Evolutionary conservation across 2,329 filamentous ascomycete genomes (phyloP), one percentile per base, ranked within the genome.

Genomic region (Biscogniauxia sp.): DNA sequence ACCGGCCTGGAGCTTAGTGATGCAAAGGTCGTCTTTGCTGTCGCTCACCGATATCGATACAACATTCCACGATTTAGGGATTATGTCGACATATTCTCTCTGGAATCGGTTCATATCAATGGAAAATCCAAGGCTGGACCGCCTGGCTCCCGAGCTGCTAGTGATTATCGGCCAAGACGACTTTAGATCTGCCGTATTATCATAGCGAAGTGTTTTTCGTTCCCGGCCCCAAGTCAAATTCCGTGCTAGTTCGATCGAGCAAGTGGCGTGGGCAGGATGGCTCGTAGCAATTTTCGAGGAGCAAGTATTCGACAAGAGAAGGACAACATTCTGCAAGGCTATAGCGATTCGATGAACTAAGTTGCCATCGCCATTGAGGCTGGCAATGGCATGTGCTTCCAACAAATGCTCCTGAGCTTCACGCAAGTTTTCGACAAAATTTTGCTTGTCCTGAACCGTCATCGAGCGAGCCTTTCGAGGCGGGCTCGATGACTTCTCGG

Each of bases 31-130:
- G 58, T 92, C 90, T 49, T 83, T 85, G 66, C 88, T 89, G 57
- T 96, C 91, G 70, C 90, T 95, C 17, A 99, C 77, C 0, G 90
- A 90, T 52, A 99, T 79, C 0, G 93, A 98, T 9, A 99, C 80
- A 1, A 93, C 90, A 53, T 88, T 92, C 95, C 95, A 99, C 6
- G 83, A 81, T 49, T 81, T 77, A 0, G 95, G 96, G 5, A 99
- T 87, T 55, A 94, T 89, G 70, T 97, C 91, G 55, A 97, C 83
- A 68, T 93, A 97, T 53, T 93, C 85, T 64, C 84, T 82, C 72
- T 94, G 90, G 69, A 97, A 96, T 25, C 81, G 80, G 51, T 80
- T 76, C 69, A 87, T 82, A 64, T 88, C 82, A 9, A 80, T 75
- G 4, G 78, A 74, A 59, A 80, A 72, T 1, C 78, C 80, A 19